phyloP scores from a whole-genome alignment of 1,284 basidiomycete genomes.

The Serendipita sp. region DNA sequence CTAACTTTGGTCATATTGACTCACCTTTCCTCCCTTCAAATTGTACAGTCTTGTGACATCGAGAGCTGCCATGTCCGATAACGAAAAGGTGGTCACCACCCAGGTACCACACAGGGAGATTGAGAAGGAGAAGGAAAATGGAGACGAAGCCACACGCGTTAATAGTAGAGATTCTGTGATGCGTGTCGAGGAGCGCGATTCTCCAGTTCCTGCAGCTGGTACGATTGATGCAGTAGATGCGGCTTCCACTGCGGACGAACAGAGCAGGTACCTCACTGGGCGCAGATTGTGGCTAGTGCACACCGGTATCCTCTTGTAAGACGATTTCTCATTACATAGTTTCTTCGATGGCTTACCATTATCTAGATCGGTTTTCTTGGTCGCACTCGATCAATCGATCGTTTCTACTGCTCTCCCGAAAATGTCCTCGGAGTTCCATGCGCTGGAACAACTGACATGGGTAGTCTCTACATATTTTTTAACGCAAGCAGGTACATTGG shows the following conservation, averaged over 20 bases:
- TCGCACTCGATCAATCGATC: conserved; percentile 23
- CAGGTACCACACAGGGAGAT: too few relatives aligned
- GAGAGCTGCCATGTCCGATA: too few relatives aligned
- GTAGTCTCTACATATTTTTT: conserved; percentile 31
- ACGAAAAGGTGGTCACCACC: too few relatives aligned
- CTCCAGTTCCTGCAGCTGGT: background rate
- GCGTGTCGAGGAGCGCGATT: background rate
- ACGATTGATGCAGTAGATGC: background rate
- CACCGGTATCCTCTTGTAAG: background rate
- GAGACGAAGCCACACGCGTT: background rate
- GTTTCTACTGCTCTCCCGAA: conserved; percentile 26
- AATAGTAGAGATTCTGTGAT: background rate
- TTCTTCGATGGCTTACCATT: background rate
- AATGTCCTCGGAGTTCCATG: conserved; percentile 26
- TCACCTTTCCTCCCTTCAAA: too few relatives aligned
- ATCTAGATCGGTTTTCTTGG: conserved; percentile 21
- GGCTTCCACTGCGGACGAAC: background rate
- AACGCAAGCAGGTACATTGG: conserved; percentile 17
- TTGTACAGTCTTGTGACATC: too few relatives aligned
- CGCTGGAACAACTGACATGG: conserved; percentile 26
- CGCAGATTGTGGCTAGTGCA: background rate
- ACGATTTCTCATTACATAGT: background rate
- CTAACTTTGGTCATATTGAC: too few relatives aligned
- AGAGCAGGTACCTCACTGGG: background rate
- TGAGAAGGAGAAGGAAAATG: background rate